Evolutionary conservation across 2,329 filamentous ascomycete species (phyloP), one percentile per base, ranked within the genome.

Genomic region (Penicillium capsulatum): DNA sequence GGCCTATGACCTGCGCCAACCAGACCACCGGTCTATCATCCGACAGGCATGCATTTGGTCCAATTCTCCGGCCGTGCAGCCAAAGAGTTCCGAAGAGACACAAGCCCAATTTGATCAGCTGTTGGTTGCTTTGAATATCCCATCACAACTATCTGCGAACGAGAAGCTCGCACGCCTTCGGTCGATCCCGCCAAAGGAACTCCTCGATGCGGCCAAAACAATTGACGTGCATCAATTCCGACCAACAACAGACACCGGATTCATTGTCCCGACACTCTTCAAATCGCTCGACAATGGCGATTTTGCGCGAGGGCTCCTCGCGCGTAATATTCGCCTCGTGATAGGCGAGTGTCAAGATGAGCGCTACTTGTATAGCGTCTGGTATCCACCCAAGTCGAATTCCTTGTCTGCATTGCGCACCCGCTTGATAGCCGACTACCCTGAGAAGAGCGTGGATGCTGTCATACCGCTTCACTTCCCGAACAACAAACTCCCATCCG

Each of bases 341-440:
- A 70, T 73, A 11, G 76, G 76, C 24, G 76, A 79, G 55, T 77
- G 74, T 41, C 55, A 63, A 33, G 70, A 77, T 42, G 76, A 80
- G 54, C 73, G 73, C 46, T 64, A 65, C 48, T 57, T 75, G 3
- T 80, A 80, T 52, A 69, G 65, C 2, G 59, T 58, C 7, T 78
- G 72, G 71, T 64, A 66, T 11, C 71, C 74, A 1, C 75, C 75
- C 0, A 40, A 35, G 7, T 34, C 61, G 2, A 62, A 71, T 27
- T 63, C 59, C 2, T 66, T 68, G 9, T 53, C 63, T 3, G 63
- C 65, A 2, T 57, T 78, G 2, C 67, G 67, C 35, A 48, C 55
- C 2, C 67, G 76, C 1, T 65, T 80, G 0, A 58, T 69, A 20
- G 75, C 71, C 3, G 76, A 79, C 45, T 80, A 79, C 44, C 70